Percentiles rank a stretch among this genome's conserved stretches.
Conservation (phyloP, 176 grass and related monocot genomes). For the Neostapfia colusana region DNA sequence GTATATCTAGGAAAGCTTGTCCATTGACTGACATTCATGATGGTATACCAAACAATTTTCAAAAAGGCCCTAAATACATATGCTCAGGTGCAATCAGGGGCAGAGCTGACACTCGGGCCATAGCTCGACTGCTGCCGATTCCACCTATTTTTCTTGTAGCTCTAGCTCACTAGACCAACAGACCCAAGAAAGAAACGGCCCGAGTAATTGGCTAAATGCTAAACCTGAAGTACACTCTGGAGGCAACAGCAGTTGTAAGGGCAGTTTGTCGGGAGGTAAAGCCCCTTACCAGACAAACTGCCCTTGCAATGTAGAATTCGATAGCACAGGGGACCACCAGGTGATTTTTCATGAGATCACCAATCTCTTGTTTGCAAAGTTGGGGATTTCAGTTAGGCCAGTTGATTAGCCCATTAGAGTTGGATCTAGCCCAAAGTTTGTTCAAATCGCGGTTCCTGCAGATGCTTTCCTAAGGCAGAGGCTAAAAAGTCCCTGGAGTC, state of each 20-base stretch:
- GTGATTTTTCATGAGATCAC: conserved; percentile 22
- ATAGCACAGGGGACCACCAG: no score
- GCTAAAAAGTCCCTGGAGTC: neutral
- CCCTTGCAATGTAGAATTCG: neutral
- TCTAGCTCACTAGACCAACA: neutral
- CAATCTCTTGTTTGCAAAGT: neutral
- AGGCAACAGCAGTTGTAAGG: no score
- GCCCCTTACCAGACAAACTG: neutral
- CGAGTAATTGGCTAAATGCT: no score
- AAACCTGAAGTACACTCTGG: no score
- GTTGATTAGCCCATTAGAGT: neutral
- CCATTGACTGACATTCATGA: conserved; percentile 57
- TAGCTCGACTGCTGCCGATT: neutral
- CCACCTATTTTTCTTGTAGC: neutral
- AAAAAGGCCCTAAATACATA: conserved; percentile 45
- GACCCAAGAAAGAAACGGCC: neutral
- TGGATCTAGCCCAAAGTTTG: neutral
- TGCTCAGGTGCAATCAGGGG: conserved; percentile 36
- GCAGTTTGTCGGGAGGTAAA: conserved; percentile 50
- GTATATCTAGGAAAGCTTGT: conserved; percentile 30
- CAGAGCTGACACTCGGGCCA: neutral
- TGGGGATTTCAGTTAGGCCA: neutral
- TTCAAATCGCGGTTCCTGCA: neutral
- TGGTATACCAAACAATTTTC: conserved; percentile 43
- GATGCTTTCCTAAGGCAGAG: neutral